Conservation (phyloP, 768 basidiomycete genomes). For the Tephrocybe sp. region DNA sequence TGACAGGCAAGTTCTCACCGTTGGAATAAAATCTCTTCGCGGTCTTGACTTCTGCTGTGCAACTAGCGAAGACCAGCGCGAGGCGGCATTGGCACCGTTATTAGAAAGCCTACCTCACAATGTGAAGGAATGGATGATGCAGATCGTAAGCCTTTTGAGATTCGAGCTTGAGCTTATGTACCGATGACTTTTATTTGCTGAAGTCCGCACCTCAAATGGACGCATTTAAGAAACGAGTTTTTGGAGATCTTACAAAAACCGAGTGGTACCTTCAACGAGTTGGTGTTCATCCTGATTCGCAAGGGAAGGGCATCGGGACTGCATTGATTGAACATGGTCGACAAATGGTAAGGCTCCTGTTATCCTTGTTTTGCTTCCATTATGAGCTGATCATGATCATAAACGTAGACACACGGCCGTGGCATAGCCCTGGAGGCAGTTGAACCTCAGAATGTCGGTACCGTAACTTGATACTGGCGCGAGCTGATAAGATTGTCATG, state of each 20-base stretch:
- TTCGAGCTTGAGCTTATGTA: neutral
- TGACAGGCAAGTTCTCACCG: too few species aligned
- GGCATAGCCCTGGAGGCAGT: slow-evolving; percentile 7
- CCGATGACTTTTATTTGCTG: neutral
- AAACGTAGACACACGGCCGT: too few species aligned
- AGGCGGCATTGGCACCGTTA: slow-evolving; percentile 2
- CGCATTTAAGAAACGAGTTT: slow-evolving; percentile 5
- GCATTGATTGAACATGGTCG: slow-evolving; percentile 9
- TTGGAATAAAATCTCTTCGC: too few species aligned
- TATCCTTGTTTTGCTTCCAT: neutral
- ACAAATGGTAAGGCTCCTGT: neutral
- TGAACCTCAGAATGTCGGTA: slow-evolving; percentile 7
- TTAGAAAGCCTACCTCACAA: slow-evolving; percentile 1
- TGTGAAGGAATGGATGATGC: slow-evolving; percentile 5
- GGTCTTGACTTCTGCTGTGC: too few species aligned
- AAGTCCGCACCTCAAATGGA: neutral
- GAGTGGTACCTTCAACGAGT: slow-evolving; percentile 10
- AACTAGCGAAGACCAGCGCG: slow-evolving; percentile 7
- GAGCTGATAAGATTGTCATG: neutral
- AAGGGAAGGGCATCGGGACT: slow-evolving; percentile 9
- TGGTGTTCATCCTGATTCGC: slow-evolving; percentile 7
- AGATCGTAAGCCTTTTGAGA: slow-evolving; percentile 4
- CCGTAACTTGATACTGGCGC: neutral
- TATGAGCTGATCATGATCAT: too few species aligned
- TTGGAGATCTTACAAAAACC: slow-evolving; percentile 3